Percentiles rank a stretch among this genome's conserved stretches.
Conservation (phyloP, 306 rosid genomes). For the Malus asiatica region DNA sequence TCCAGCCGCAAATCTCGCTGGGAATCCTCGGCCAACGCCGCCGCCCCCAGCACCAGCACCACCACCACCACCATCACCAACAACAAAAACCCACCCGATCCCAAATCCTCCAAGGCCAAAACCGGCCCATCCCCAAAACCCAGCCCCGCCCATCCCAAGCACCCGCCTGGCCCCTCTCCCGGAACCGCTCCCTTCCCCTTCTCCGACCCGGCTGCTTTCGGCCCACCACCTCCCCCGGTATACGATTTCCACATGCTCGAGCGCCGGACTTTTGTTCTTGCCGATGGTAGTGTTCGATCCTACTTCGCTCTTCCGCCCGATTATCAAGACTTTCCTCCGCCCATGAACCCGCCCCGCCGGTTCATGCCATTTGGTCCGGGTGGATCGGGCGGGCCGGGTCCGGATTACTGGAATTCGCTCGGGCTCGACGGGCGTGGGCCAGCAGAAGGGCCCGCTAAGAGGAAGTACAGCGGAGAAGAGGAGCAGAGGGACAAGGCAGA, state of each 20-base stretch:
- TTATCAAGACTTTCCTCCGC: constrained; percentile 56
- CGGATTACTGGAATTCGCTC: constrained; percentile 53
- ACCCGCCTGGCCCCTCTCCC: constrained; percentile 24
- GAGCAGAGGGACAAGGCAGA: constrained; percentile 32
- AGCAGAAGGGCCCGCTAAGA: constrained; percentile 47
- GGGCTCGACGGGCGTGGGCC: constrained; percentile 47
- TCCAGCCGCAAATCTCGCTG: constrained; percentile 73
- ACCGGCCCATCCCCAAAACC: constrained; percentile 30
- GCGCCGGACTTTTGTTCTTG: constrained; percentile 81
- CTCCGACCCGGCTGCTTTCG: constrained; percentile 46
- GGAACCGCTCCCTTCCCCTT: constrained; percentile 29
- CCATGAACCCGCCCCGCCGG: constrained; percentile 26
- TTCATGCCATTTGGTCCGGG: constrained; percentile 26
- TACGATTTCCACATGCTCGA: constrained; percentile 98
- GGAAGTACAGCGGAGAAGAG: constrained; percentile 49
- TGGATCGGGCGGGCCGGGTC: constrained; percentile 37
- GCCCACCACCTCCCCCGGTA: constrained; percentile 78
- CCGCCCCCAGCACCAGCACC: constrained; percentile 4
- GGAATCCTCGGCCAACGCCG: constrained; percentile 36
- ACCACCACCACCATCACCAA: not conserved
- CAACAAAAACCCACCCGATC: constrained; percentile 31
- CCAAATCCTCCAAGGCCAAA: constrained; percentile 30
- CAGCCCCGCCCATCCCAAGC: constrained; percentile 6
- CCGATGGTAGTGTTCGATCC: constrained; percentile 85
- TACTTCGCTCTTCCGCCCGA: constrained; percentile 89